phyloP scores from a whole-genome alignment of 1,284 basidiomycete genomes.

The Mycena citricolor region DNA sequence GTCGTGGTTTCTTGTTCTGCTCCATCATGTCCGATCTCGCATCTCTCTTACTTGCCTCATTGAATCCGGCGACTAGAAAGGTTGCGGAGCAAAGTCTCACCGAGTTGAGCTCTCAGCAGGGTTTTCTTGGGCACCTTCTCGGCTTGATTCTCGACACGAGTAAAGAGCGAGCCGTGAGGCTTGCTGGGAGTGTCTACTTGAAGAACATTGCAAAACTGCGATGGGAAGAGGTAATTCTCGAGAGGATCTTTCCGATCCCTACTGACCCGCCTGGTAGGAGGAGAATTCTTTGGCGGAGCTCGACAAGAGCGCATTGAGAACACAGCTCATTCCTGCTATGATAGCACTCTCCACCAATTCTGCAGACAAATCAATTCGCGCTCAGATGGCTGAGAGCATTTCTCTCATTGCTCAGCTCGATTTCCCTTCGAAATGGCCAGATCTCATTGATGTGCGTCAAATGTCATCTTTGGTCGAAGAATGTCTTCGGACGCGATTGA shows the following conservation, averaged over 20 bases:
- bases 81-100: constrained; percentile 78
- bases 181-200: constrained; percentile 84
- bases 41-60: constrained; percentile 67
- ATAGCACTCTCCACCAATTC: constrained; percentile 63
- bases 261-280: constrained; percentile 35
- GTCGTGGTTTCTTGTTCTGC: constrained; percentile 10
- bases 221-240: constrained; percentile 78
- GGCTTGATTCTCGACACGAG: constrained; percentile 68
- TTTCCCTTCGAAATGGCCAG: constrained; percentile 84
- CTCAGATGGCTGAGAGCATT: constrained; percentile 88
- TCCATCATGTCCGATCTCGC: constrained; percentile 62
- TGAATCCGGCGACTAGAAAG: constrained; percentile 72
- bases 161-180: constrained; percentile 69
- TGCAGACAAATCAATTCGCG: constrained; percentile 66
- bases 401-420: constrained; percentile 85
- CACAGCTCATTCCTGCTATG: constrained; percentile 80
- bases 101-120: constrained; percentile 65
- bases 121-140: constrained; percentile 78
- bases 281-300: constrained; percentile 56
- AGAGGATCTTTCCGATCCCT: background rate
- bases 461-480: constrained; percentile 49
- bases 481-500: background rate
- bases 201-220: constrained; percentile 84
- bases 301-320: constrained; percentile 69
- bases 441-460: constrained; percentile 80